Evolutionary conservation across 495 filamentous ascomycete species (phyloP), one percentile per base, ranked within the genome.

Genomic region (Daldinia loculata): DNA sequence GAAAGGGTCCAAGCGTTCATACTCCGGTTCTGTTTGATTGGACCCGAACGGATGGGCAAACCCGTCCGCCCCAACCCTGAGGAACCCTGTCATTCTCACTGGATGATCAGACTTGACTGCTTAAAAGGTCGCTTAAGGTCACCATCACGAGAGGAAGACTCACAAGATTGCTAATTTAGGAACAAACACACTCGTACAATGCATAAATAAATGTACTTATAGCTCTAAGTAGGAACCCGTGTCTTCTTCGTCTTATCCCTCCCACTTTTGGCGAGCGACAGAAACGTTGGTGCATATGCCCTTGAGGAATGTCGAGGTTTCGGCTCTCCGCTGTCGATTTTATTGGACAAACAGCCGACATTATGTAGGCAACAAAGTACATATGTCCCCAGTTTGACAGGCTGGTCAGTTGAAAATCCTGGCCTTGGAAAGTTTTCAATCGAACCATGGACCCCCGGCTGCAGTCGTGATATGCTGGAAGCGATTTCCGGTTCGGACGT

Each of bases 41-140:
- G 65, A 56, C 45, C 70, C 63, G 52, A 72, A 61, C 29, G 53
- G 58, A 29, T 67, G 62, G 63, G 55, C 39, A 43, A 48, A 39
- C 45, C 67, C 67, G 24, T 55, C 55, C 27, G 29, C n/a, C 51
- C 50, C 65, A 50, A 34, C 56, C 64, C 27, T 41, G 45, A 22
- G 12, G 1, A 57, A 22, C 27, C 50, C 26, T 53, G 50, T 24
- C 19, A 24, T 22, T 22, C 43, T 48, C 17, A 22, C 43, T 22
- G 43, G 43, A 24, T 48, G 43, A 24, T 22, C 43, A 24, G 43
- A 48, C 43, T 17, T 19, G 1, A 34, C 8, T 34, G 32, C 32
- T 36, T 36, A 36, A 36, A 36, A 9, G 17, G n/a, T 48, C 24
- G 43, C 43, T 12, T 48, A 48, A 48, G 17, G 17, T 24, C 32